Percentiles rank a stretch among this genome's conserved stretches.
Conservation (phyloP, 345 rosid species). For the sweet orange (Citrus sinensis) region DVS_A1.0 CM039165.1:34018001-34018500, state of each 20-base stretch:
- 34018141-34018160: constrained; percentile 96
- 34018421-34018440: not conserved
- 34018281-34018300: constrained; percentile 77
- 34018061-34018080: constrained; percentile 4
- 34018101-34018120: constrained; percentile 98
- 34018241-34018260: constrained; percentile 77
- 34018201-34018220: constrained; percentile 73
- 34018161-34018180: constrained; percentile 82
- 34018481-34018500: constrained; percentile 9
- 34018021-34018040: not conserved
- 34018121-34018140: constrained; percentile 95
- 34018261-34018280: constrained; percentile 71
- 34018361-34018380: constrained; percentile 40
- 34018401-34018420: not conserved
- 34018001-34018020: not conserved
- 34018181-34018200: constrained; percentile 85
- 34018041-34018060: not conserved
- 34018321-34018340: constrained; percentile 76
- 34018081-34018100: constrained; percentile 32
- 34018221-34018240: constrained; percentile 69
- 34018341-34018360: constrained; percentile 48
- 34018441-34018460: not conserved
- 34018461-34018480: not conserved
- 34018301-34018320: constrained; percentile 67
- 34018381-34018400: constrained; percentile 32